Conservation (phyloP, 495 filamentous ascomycete genomes). For the Bathelium albidoporum region DNA sequence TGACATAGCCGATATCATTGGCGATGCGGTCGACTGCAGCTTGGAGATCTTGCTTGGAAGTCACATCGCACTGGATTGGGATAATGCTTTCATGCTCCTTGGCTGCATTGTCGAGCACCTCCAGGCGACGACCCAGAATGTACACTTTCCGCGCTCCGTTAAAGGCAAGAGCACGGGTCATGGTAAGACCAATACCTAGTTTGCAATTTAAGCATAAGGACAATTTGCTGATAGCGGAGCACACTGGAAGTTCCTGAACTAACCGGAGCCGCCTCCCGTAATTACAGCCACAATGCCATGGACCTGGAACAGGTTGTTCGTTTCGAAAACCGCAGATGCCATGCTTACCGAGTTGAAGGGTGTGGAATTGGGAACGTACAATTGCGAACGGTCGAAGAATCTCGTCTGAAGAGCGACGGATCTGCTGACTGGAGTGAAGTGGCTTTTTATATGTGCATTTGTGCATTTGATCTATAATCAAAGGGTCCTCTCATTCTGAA, state of each 20-base stretch:
- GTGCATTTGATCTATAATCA: too few relatives aligned
- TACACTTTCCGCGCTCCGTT: slow-evolving; percentile 61
- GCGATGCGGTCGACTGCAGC: slow-evolving; percentile 24
- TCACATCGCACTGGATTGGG: slow-evolving; percentile 31
- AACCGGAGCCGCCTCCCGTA: slow-evolving; percentile 53
- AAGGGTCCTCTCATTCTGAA: too few relatives aligned
- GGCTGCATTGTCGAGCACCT: slow-evolving; percentile 20
- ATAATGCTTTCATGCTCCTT: slow-evolving; percentile 24
- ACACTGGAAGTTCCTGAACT: not conserved
- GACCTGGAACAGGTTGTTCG: too few relatives aligned
- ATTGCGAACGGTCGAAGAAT: too few relatives aligned
- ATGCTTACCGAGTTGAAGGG: too few relatives aligned
- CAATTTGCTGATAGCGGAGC: not conserved
- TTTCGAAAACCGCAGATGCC: too few relatives aligned
- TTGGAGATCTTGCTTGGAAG: slow-evolving; percentile 31
- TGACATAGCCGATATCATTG: slow-evolving; percentile 28
- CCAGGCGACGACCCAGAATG: slow-evolving; percentile 54
- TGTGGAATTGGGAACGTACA: too few relatives aligned
- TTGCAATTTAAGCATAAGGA: not conserved
- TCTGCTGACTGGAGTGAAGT: too few relatives aligned
- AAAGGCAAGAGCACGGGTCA: slow-evolving; percentile 49
- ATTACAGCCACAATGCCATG: slow-evolving; percentile 51
- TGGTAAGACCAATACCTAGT: slow-evolving; percentile 55
- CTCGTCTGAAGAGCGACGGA: too few relatives aligned
- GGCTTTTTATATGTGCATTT: too few relatives aligned